Evolutionary conservation across 345 rosid species (phyloP).

Genomic region (Erucastrum elatum): DNA sequence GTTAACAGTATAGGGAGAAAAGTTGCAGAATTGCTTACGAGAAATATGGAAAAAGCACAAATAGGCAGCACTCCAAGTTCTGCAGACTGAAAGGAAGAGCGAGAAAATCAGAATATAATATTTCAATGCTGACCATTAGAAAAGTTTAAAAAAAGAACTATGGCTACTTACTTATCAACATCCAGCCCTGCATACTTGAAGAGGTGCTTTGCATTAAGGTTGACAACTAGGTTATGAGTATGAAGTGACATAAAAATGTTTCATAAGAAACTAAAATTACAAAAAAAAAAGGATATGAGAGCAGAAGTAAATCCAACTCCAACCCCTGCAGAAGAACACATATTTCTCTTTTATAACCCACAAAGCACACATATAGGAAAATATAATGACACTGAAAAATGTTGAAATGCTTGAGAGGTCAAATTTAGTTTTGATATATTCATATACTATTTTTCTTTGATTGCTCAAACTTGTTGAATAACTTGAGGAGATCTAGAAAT

Average conservation of each 20-base stretch:
- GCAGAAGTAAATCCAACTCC: conserved; percentile 97
- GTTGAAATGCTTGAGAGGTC: conserved; percentile 9
- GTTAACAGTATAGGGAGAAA: neutral
- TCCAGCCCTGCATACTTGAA: conserved; percentile 98
- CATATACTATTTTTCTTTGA: neutral
- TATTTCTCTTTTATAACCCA: conserved; percentile 31
- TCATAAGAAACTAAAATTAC: neutral
- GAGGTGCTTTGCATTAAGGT: conserved; percentile 86
- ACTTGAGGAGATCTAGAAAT: neutral
- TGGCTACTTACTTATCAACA: conserved; percentile 75
- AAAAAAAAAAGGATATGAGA: conserved; percentile 83
- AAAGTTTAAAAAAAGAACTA: neutral
- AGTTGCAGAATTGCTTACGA: conserved; percentile 54
- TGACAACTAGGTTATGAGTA: conserved; percentile 23
- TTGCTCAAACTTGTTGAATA: conserved; percentile 14
- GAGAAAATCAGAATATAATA: conserved; percentile 7
- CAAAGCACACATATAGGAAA: neutral
- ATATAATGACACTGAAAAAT: conserved; percentile 7
- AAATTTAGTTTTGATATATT: neutral
- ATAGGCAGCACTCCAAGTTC: conserved; percentile 96
- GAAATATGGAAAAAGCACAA: conserved; percentile 92
- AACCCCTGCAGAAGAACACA: conserved; percentile 62
- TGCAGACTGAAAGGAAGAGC: conserved; percentile 69
- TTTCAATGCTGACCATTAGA: neutral
- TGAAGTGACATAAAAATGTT: conserved; percentile 7